Base-by-base conservation (phyloP, 352 stramenopile genomes). In the Aphanomyces euteiches region DNA sequence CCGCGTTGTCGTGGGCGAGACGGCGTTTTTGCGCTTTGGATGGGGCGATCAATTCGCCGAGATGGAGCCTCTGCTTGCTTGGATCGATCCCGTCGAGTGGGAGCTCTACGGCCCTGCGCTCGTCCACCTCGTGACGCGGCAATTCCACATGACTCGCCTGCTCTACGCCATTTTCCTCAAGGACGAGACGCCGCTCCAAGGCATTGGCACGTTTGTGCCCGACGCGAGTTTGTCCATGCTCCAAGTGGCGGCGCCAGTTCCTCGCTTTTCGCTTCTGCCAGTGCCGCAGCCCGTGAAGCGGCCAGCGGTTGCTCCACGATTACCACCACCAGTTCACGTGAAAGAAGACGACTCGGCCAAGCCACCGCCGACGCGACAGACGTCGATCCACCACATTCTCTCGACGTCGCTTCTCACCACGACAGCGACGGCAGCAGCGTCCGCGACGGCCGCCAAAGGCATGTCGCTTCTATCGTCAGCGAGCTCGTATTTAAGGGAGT, bases 81-180 rank as follows among this genome's bases (percentile, higher is more conserved):
- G 92, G 47, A 79, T 95, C 15, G 88, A 95, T 56, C 88, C 86
- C 3, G 88, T 95, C 12, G 88, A 95, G 70, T 95, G 88, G 88
- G 88, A 95, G 72, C 91, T 95, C 56, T 95, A 92, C 56, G 88
- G 88, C 6, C 86, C 86, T 2, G 84, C 93, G 66, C 74, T 95
- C 38, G 88, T 93, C 47, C 81, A 92, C 66, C 93, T 94, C 63
- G 88, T 95, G 36, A 85, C 93, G 57, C 67, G 90, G 34, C 88
- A 94, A 79, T 95, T 93, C 57, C 81, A 87, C 34, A 93, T 89
- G 67, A 91, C 86, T 48, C 84, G 88, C 7, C 58, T 95, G 38
- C 77, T 95, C n/a, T 93, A 94, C 65, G 93, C 86, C 41, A 92
- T 85, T 53, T 67, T 95, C 7, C 92, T 84, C 66, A 85, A 84